Percentiles rank a stretch among this genome's conserved stretches.
Evolutionary conservation across 345 rosid species (phyloP).

Genomic region (Nasturtium officinale): DNA sequence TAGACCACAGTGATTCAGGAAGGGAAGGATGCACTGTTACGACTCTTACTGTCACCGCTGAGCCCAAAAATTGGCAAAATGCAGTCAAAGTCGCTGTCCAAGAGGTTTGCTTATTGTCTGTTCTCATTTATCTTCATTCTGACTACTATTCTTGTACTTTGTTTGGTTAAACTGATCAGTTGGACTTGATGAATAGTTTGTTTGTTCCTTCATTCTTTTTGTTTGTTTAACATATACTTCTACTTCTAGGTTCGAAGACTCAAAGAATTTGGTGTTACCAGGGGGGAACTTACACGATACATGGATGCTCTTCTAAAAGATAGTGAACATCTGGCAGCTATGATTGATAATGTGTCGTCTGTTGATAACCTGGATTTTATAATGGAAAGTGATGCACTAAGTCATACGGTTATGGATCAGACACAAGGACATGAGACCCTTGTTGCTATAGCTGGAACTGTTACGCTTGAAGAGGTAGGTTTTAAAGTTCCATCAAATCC

Average conservation of each 20-base stretch:
- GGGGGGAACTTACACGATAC: slow-evolving; percentile 95
- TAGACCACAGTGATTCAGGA: slow-evolving; percentile 99
- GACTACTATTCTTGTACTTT: background rate
- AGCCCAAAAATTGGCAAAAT: slow-evolving; percentile 95
- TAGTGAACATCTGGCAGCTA: slow-evolving; percentile 97
- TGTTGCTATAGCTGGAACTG: slow-evolving; percentile 84
- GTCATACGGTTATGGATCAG: slow-evolving; percentile 98
- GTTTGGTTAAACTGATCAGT: slow-evolving; percentile 16
- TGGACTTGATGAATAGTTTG: slow-evolving; percentile 4
- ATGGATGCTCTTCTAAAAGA: slow-evolving; percentile 96
- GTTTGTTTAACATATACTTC: slow-evolving; percentile 27
- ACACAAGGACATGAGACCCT: slow-evolving; percentile 92
- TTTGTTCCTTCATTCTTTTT: background rate
- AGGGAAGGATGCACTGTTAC: slow-evolving; percentile 99
- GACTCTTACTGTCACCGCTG: slow-evolving; percentile 97
- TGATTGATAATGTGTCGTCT: slow-evolving; percentile 96
- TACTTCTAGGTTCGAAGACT: slow-evolving; percentile 85
- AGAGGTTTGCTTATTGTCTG: slow-evolving; percentile 60
- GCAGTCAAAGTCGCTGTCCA: slow-evolving; percentile 96
- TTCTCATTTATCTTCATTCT: slow-evolving; percentile 9
- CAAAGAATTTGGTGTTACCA: slow-evolving; percentile 98
- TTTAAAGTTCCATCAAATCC: slow-evolving; percentile 13
- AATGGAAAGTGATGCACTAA: slow-evolving; percentile 98
- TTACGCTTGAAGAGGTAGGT: slow-evolving; percentile 90
- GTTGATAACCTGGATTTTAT: slow-evolving; percentile 98